phyloP scores from a whole-genome alignment of 2,329 filamentous ascomycete genomes.

The Hypomyces rosellus region DNA sequence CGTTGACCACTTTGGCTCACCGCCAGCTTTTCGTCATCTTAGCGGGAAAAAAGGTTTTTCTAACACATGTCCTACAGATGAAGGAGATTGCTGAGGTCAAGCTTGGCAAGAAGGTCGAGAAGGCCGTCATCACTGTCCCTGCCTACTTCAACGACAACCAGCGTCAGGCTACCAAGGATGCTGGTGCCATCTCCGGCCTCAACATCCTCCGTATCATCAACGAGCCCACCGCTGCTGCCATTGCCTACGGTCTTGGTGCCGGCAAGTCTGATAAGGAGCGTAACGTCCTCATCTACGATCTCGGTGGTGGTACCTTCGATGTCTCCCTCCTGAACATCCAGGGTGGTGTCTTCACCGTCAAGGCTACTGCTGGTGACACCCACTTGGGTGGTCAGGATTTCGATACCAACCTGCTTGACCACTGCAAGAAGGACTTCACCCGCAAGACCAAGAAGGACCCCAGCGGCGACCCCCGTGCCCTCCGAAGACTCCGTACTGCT shows the following conservation, averaged over 20 bases:
- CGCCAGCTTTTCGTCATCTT: not conserved
- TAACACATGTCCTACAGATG: slow-evolving; percentile 58
- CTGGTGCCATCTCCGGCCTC: slow-evolving; percentile 92
- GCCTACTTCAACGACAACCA: slow-evolving; percentile 99
- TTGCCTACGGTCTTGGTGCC: slow-evolving; percentile 93
- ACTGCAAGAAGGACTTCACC: slow-evolving; percentile 94
- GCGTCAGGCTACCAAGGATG: slow-evolving; percentile 98
- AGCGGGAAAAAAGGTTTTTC: not conserved
- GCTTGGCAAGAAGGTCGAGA: slow-evolving; percentile 97
- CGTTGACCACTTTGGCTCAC: slow-evolving; percentile 2
- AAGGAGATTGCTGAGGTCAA: slow-evolving; percentile 98
- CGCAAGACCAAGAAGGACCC: slow-evolving; percentile 71
- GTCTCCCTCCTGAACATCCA: slow-evolving; percentile 98
- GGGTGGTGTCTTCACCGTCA: slow-evolving; percentile 98
- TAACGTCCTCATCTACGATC: slow-evolving; percentile 99
- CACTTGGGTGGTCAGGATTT: slow-evolving; percentile 95
- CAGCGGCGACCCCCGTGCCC: slow-evolving; percentile 78
- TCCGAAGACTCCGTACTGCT: slow-evolving; percentile 92
- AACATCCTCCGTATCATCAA: slow-evolving; percentile 99
- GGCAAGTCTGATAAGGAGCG: slow-evolving; percentile 97
- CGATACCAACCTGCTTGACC: slow-evolving; percentile 89
- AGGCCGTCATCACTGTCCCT: slow-evolving; percentile 97
- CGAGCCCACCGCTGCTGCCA: slow-evolving; percentile 96
- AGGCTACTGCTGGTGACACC: slow-evolving; percentile 96
- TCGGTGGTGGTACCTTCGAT: slow-evolving; percentile 99